These are phyloP conservation scores for Citrus hindsii DNA, from an alignment of 345 rosid species.

Conservation along the genomic window DNA sequence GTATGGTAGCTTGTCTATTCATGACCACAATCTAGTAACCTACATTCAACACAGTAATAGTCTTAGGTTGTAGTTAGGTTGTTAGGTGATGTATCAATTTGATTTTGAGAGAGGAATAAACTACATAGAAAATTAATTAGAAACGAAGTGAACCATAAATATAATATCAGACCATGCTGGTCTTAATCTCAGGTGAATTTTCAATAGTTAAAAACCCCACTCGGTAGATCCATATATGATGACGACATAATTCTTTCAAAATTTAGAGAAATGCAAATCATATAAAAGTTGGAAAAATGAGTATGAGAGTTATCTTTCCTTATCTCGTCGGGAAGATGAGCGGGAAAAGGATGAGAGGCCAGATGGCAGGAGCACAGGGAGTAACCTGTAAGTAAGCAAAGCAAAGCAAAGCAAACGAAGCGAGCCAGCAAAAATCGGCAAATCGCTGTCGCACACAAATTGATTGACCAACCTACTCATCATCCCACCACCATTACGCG, in stretches of 20 bases:
- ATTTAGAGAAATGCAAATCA: too few species aligned
- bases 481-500: neutral
- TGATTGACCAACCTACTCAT: neutral
- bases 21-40: neutral
- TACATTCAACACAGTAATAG: neutral
- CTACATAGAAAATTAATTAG: too few species aligned
- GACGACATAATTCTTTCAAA: too few species aligned
- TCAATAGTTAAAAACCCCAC: too few species aligned
- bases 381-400: slow-evolving; percentile 15
- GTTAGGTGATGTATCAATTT: neutral
- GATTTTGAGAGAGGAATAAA: neutral
- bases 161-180: too few species aligned
- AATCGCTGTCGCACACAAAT: neutral
- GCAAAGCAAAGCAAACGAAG: neutral
- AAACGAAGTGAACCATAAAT: too few species aligned
- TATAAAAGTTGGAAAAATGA: neutral
- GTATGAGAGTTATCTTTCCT: neutral
- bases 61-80: neutral
- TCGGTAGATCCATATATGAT: too few species aligned
- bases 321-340: neutral
- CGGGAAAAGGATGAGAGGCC: neutral
- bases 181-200: too few species aligned
- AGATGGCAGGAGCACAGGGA: slow-evolving; percentile 1
- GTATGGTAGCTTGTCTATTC: neutral
- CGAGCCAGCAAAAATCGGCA: neutral